Percentiles rank a stretch among this genome's conserved stretches.
Evolutionary conservation across 2,329 filamentous ascomycete genomes (phyloP).

Genomic region (Ceratocystis cubensis): DNA sequence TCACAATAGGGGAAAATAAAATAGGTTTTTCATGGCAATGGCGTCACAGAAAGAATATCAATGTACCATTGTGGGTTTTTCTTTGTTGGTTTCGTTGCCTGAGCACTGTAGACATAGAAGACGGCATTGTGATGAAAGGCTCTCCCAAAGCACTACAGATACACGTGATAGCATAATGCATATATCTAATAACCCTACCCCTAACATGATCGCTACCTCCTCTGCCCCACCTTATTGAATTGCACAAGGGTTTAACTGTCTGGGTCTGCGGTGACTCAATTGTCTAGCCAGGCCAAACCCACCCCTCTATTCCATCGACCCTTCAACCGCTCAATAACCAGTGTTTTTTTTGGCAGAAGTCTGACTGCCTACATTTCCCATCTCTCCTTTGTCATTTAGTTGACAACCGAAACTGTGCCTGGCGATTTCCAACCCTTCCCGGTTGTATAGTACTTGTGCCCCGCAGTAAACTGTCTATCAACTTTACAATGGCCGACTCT

Average conservation of each 20-base stretch:
- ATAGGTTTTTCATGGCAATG: background rate
- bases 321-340: background rate
- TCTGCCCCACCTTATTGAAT: background rate
- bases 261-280: background rate
- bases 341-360: background rate
- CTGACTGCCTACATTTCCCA: background rate
- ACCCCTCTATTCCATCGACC: constrained; percentile 3
- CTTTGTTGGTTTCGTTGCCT: background rate
- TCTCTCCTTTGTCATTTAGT: background rate
- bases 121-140: no score
- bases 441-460: background rate
- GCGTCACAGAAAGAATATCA: background rate
- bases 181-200: no score
- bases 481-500: constrained; percentile 31
- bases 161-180: no score
- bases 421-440: background rate
- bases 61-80: background rate
- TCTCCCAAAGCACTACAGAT: no score
- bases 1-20: background rate
- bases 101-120: background rate
- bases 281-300: background rate
- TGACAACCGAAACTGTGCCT: background rate
- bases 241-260: background rate
- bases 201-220: background rate
- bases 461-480: background rate